Evolutionary conservation across 176 grass and related monocot species (phyloP).

Genomic region (Rhynchospora breviuscula): DNA sequence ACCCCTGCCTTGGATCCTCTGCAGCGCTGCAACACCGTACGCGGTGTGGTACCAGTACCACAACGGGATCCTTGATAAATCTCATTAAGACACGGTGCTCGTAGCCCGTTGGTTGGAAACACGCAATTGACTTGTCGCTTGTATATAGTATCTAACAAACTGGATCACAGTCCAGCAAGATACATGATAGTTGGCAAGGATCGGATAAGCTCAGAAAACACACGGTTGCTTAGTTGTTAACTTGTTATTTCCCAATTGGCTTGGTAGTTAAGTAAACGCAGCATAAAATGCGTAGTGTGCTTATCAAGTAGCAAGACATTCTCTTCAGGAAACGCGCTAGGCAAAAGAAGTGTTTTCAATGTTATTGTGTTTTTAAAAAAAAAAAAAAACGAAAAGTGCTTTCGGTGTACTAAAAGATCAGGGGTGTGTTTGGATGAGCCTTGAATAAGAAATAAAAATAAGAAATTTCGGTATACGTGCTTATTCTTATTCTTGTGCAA

Average conservation of each 20-base stretch:
- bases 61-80: neutral
- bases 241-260: neutral
- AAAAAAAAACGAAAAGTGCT: no score
- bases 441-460: no score
- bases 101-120: no score
- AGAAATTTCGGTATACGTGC: no score
- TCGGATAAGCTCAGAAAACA: neutral
- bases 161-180: no score
- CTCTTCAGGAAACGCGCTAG: slow-evolving; percentile 9
- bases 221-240: neutral
- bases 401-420: no score
- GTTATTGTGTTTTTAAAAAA: neutral
- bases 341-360: neutral
- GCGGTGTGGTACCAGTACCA: neutral
- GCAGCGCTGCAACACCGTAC: neutral
- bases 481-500: no score
- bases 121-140: no score
- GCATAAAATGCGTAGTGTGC: neutral
- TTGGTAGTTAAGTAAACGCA: neutral
- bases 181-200: no score
- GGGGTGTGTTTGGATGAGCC: no score
- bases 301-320: neutral
- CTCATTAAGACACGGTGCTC: no score
- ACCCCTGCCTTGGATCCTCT: neutral
- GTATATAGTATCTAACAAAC: no score